These are phyloP conservation scores for Dactylonectria macrodidyma DNA, from an alignment of 2,329 filamentous ascomycete species.

Conservation along the genomic window DNA sequence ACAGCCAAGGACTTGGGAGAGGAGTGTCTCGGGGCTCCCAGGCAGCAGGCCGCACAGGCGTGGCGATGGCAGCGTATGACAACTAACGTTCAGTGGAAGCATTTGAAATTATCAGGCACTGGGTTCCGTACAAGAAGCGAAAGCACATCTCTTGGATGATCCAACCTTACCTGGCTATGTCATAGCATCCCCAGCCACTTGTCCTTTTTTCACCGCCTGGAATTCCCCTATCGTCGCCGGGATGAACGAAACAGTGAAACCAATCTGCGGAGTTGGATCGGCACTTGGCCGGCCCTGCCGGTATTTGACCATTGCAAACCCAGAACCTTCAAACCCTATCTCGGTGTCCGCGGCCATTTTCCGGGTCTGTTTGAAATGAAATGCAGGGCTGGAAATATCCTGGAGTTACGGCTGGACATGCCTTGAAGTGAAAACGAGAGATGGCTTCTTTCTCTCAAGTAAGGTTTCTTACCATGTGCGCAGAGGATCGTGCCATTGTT, in stretches of 20 bases:
- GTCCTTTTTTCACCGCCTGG: neutral
- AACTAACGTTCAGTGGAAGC: neutral
- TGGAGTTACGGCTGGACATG: neutral
- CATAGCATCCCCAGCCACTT: neutral
- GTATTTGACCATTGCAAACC: neutral
- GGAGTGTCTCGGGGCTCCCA: neutral
- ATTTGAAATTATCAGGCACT: no score
- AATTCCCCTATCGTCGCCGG: neutral
- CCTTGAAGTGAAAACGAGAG: neutral
- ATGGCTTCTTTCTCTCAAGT: neutral
- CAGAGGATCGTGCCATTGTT: neutral
- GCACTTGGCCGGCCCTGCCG: neutral
- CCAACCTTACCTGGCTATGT: neutral
- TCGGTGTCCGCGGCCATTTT: neutral
- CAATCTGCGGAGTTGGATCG: neutral
- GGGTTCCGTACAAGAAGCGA: neutral
- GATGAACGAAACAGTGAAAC: neutral
- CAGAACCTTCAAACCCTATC: neutral
- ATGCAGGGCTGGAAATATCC: no score
- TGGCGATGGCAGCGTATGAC: neutral
- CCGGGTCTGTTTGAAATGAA: no score
- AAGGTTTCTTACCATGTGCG: neutral
- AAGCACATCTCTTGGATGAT: neutral
- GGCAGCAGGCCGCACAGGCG: neutral
- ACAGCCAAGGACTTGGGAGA: neutral